Percentiles rank a stretch among this genome's conserved stretches.
Conservation (phyloP, 495 filamentous ascomycete species). For the Lepidopterella palustris region DNA sequence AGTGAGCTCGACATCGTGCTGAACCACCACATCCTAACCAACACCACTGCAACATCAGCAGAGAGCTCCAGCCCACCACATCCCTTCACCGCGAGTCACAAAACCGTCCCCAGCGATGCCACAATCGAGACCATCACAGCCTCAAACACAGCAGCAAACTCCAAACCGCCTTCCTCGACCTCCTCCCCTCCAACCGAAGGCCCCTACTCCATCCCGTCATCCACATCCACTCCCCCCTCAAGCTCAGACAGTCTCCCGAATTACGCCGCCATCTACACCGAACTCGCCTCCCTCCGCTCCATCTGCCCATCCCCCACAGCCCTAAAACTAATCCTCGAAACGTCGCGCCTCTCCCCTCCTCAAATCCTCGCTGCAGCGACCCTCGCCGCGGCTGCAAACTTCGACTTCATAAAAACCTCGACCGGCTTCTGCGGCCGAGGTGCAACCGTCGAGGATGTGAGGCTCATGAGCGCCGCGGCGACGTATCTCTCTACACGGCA, state of each 20-base stretch:
- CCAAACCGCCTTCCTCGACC: slow-evolving; percentile 7
- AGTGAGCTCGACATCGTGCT: slow-evolving; percentile 64
- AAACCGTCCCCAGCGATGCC: slow-evolving; percentile 1
- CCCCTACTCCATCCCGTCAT: slow-evolving; percentile 14
- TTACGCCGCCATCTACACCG: slow-evolving; percentile 51
- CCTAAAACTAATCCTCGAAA: slow-evolving; percentile 64
- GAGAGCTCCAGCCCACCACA: slow-evolving; percentile 13
- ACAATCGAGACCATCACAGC: slow-evolving; percentile 17
- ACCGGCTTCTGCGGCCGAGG: slow-evolving; percentile 60
- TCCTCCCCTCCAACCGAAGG: slow-evolving; percentile 6
- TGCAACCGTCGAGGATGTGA: slow-evolving; percentile 50
- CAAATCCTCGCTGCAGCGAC: slow-evolving; percentile 55
- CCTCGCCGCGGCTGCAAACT: slow-evolving; percentile 53
- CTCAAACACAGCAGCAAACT: slow-evolving; percentile 18
- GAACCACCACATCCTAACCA: slow-evolving; percentile 50
- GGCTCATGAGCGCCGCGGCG: slow-evolving; percentile 47
- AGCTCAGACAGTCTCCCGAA: slow-evolving; percentile 10
- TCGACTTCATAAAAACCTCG: slow-evolving; percentile 63
- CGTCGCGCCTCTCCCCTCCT: slow-evolving; percentile 47
- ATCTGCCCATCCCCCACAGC: slow-evolving; percentile 44
- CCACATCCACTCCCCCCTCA: neutral
- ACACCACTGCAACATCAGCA: slow-evolving; percentile 1
- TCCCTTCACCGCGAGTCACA: neutral
- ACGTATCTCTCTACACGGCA: slow-evolving; percentile 15
- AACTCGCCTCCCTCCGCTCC: slow-evolving; percentile 50